These are phyloP conservation scores for Phytophthora cryptogea DNA, from an alignment of 352 stramenopile species.

Conservation along the genomic window DNA sequence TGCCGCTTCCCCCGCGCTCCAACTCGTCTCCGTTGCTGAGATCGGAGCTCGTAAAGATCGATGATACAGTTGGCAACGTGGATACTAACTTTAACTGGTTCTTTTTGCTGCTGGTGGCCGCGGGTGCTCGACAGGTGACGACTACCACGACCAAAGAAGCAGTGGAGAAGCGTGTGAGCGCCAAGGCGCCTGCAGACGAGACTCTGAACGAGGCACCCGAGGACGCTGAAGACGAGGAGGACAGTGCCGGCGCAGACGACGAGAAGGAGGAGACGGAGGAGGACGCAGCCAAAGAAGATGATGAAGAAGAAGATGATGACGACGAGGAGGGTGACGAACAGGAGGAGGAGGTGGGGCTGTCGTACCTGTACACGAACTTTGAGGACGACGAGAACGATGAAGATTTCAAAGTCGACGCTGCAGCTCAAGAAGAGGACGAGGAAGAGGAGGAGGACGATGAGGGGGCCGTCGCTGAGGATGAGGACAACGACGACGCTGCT, in stretches of 20 bases:
- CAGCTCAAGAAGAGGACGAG: conserved; percentile 48
- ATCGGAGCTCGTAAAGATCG: not conserved
- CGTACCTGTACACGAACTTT: conserved; percentile 73
- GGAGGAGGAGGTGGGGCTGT: conserved; percentile 59
- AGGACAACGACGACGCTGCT: conserved; percentile 33
- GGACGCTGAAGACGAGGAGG: conserved; percentile 35
- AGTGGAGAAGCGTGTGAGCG: conserved; percentile 8
- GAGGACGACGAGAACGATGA: conserved; percentile 55
- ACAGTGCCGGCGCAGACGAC: conserved; percentile 28
- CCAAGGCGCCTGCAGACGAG: conserved; percentile 30
- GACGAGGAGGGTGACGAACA: conserved; percentile 33
- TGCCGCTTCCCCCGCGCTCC: not conserved
- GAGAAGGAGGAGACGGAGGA: conserved; percentile 42
- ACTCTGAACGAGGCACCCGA: conserved; percentile 15
- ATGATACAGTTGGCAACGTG: conserved; percentile 8
- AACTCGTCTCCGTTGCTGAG: conserved; percentile 4
- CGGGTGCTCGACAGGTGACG: conserved; percentile 22
- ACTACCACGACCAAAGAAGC: conserved; percentile 20
- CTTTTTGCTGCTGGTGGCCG: conserved; percentile 8
- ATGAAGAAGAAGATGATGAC: conserved; percentile 30
- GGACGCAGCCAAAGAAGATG: conserved; percentile 34
- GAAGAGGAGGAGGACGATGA: conserved; percentile 40
- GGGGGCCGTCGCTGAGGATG: conserved; percentile 26
- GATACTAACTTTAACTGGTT: conserved; percentile 25
- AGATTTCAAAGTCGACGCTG: conserved; percentile 36